Evolutionary conservation across 257 asterid genomes (phyloP).

Genomic region (Lycium ferocissimum): DNA sequence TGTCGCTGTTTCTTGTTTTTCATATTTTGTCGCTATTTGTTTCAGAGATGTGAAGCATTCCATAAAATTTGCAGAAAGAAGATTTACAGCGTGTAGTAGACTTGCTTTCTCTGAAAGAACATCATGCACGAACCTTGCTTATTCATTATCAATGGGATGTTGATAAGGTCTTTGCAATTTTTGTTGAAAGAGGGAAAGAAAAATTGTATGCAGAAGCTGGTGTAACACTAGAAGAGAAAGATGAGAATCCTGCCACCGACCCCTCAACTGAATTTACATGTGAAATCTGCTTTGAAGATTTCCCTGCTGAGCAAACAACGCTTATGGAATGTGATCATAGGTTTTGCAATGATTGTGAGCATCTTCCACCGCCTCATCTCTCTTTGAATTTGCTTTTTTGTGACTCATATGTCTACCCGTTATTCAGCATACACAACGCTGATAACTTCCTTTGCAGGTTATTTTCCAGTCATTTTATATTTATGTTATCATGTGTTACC

Average conservation of each 20-base stretch:
- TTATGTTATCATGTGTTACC: not conserved
- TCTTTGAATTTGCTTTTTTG: not conserved
- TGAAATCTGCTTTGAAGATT: constrained; percentile 58
- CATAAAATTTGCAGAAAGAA: constrained; percentile 46
- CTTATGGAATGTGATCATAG: constrained; percentile 70
- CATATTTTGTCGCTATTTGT: not conserved
- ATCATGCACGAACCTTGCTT: constrained; percentile 63
- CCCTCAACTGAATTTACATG: constrained; percentile 40
- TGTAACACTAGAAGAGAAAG: constrained; percentile 35
- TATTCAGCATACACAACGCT: not conserved
- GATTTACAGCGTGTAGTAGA: constrained; percentile 59
- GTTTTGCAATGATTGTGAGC: constrained; percentile 69
- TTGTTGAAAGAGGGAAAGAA: constrained; percentile 58
- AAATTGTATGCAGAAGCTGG: constrained; percentile 55
- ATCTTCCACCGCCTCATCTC: not conserved
- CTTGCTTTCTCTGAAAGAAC: constrained; percentile 58
- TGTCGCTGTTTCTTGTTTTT: not conserved
- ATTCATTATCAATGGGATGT: constrained; percentile 66
- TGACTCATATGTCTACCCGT: not conserved
- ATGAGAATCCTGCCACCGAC: constrained; percentile 28
- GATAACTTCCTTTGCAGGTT: not conserved
- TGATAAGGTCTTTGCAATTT: constrained; percentile 41
- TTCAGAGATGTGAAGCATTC: constrained; percentile 11
- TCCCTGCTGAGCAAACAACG: constrained; percentile 44
- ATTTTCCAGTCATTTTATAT: not conserved